Evolutionary conservation across 768 basidiomycete genomes (phyloP).

Genomic region (Termitomyces sp.): DNA sequence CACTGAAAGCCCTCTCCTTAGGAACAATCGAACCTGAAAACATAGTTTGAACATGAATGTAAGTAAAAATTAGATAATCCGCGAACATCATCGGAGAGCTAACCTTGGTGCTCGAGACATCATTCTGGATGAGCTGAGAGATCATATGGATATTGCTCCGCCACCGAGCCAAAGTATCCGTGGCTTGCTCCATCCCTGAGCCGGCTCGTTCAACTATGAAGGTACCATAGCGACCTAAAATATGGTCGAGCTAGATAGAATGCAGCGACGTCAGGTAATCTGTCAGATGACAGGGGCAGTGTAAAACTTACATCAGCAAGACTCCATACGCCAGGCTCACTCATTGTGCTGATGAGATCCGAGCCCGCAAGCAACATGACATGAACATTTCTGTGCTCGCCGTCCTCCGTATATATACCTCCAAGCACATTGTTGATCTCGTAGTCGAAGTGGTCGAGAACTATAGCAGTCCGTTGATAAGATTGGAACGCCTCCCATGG

Average conservation of each 20-base stretch:
- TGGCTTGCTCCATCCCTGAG: conserved; percentile 83
- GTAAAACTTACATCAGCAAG: conserved; percentile 76
- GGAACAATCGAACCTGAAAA: conserved; percentile 57
- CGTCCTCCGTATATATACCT: conserved; percentile 69
- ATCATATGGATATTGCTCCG: conserved; percentile 86
- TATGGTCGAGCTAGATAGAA: conserved; percentile 82
- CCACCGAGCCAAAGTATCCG: conserved; percentile 69
- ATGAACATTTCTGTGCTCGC: conserved; percentile 69
- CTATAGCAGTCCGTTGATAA: conserved; percentile 95
- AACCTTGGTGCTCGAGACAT: conserved; percentile 94
- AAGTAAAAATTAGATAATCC: background rate
- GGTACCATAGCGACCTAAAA: conserved; percentile 90
- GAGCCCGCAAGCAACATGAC: conserved; percentile 97
- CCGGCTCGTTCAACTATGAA: conserved; percentile 95
- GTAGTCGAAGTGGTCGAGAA: conserved; percentile 95
- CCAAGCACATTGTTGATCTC: conserved; percentile 86
- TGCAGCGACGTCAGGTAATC: conserved; percentile 3
- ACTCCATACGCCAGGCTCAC: conserved; percentile 97
- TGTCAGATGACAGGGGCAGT: conserved; percentile 10
- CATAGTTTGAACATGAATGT: background rate
- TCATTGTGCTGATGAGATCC: conserved; percentile 96
- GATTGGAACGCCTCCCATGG: conserved; percentile 95
- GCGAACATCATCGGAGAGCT: background rate
- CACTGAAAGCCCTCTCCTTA: conserved; percentile 75
- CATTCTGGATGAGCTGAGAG: conserved; percentile 93